Evolutionary conservation across 2,329 filamentous ascomycete species (phyloP).

Genomic region (Zasmidium angulare): DNA sequence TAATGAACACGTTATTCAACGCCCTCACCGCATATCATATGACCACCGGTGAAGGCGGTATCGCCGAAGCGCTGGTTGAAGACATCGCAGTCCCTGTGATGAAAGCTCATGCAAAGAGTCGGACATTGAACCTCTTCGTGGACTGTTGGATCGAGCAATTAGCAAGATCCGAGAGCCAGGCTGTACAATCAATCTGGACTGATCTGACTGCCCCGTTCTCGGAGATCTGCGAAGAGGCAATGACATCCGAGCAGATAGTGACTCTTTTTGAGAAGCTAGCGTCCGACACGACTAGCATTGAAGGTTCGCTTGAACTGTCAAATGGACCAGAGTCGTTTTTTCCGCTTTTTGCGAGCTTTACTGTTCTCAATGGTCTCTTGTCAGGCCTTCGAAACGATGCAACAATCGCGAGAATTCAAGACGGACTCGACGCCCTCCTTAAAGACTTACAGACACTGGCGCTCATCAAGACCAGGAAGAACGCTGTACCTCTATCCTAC

Average conservation of each 20-base stretch:
- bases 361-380: conserved; percentile 11
- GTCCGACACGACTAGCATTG: not conserved
- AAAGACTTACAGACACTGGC: conserved; percentile 2
- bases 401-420: conserved; percentile 11
- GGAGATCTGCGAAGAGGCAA: conserved; percentile 20
- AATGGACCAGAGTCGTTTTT: not conserved
- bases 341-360: not conserved
- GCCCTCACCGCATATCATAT: not conserved
- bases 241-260: conserved; percentile 19
- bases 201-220: conserved; percentile 21
- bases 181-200: conserved; percentile 22
- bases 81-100: conserved; percentile 32
- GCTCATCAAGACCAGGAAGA: not conserved
- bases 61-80: conserved; percentile 4
- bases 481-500: not conserved
- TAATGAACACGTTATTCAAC: conserved; percentile 7
- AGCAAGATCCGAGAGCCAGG: not conserved
- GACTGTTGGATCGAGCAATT: conserved; percentile 32
- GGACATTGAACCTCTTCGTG: conserved; percentile 30
- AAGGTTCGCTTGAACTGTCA: not conserved
- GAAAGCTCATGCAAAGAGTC: conserved; percentile 29
- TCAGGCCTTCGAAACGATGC: conserved; percentile 14
- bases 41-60: not conserved
- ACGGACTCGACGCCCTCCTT: conserved; percentile 4
- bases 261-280: not conserved